Conservation (phyloP, 208 protist species). For the Wallacemonas collosoma region DNA sequence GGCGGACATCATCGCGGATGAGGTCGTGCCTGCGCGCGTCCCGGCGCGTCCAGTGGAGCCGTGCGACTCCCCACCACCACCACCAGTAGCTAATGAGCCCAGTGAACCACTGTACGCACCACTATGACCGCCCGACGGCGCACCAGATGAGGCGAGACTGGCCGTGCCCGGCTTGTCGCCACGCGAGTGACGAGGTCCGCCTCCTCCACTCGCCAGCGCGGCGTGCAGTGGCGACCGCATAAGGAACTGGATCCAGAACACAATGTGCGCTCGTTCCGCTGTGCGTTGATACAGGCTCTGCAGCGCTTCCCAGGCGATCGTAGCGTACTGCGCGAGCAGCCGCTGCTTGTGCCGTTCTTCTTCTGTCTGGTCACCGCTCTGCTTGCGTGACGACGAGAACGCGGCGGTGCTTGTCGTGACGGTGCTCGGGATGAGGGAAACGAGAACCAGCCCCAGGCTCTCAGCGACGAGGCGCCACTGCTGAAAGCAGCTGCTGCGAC, state of each 20-base stretch:
- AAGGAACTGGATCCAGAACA: conserved; percentile 14
- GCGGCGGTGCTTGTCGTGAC: conserved; percentile 21
- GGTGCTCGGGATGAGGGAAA: conserved; percentile 24
- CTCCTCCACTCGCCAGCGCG: background rate
- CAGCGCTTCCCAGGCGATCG: conserved; percentile 17
- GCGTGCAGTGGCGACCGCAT: conserved; percentile 18
- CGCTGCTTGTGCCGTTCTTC: background rate
- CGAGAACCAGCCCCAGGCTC: conserved; percentile 15
- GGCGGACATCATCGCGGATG: background rate
- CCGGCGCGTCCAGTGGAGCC: background rate
- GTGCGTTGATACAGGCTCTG: conserved; percentile 21
- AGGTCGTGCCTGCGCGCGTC: background rate
- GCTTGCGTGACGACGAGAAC: background rate
- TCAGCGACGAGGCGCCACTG: conserved; percentile 17
- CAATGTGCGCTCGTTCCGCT: conserved; percentile 10
- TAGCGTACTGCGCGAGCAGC: conserved; percentile 18
- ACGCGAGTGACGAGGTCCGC: no score
- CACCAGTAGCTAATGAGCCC: background rate
- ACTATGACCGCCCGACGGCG: no score
- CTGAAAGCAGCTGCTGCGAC: conserved; percentile 14
- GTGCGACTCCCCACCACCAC: background rate
- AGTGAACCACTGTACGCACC: background rate
- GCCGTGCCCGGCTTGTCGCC: no score
- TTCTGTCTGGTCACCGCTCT: background rate
- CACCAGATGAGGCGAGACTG: no score